Base-by-base conservation (phyloP, 371 early-diverging fungal species). In the Parasitella parasitica region DNA sequence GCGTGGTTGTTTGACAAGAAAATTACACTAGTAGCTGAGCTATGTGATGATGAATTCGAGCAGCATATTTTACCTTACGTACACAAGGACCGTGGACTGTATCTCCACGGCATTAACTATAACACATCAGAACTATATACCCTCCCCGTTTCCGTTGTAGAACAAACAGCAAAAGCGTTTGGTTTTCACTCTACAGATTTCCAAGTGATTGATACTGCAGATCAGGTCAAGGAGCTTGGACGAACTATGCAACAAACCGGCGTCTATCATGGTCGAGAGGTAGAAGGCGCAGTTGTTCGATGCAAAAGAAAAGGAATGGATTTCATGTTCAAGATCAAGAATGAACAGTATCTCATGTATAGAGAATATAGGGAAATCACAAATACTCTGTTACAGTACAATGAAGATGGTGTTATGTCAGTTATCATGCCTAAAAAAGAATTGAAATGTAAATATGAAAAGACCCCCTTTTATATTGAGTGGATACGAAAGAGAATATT, bases 331-430 rank as follows among this genome's bases (percentile, higher is more conserved):
- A 97, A 97, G 78, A 83, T 94, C 75, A 97, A 97, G 71, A 96
- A 90, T 66, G 94, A 95, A 46, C 89, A 91, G 54, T 97, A 97
- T 61, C 70, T 96, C 27, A 86, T 94, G 83, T 97, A 89, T 74
- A 86, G 98, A 54, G 98, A 97, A 64, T 97, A 95, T 89, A 83
- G 98, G n/a, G 97, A 97, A 67, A 69, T 93, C 7, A 96, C 98
- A 7, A 88, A 85, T 70, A 57, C 71, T 32, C 18, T 88, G 55
- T 13, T 87, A 58, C 61, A 62, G 28, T 35, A 12, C 24, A 18
- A 66, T n/a, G n/a, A n/a, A 35, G 59, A 69, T 11, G 71, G 55
- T 1, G n/a, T 5, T 8, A 48, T 67, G 12, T 18, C 22, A 1
- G 15, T 67, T 7, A 30, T 35, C 0, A 48, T 65, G 7, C 18